Evolutionary conservation across 371 early-diverging fungal species (phyloP), one percentile per base, ranked within the genome.

Genomic region (Mortierella sp.): DNA sequence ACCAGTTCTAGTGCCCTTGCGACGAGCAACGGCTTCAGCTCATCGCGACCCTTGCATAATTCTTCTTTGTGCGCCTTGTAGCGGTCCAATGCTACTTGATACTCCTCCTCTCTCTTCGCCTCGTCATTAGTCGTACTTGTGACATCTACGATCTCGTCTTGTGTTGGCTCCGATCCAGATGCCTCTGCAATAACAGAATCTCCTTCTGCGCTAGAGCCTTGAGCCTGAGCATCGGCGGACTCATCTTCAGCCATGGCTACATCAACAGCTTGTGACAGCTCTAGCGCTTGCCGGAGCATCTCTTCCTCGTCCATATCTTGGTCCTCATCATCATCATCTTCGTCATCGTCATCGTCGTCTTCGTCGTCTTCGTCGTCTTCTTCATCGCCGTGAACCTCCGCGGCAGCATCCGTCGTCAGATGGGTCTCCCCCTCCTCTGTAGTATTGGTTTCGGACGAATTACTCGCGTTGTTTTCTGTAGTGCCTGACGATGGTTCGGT

Each of bases 1-100:
- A 91, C 70, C 24, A 96, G 64, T 11, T 82, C 82, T 15, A 95
- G 71, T 1, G 85, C 69, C 4, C 87, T 66, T 1, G 76, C 60
- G 5, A 88, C 83, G 28, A 90, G 71, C 15, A 81, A 78, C 5
- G 71, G 80, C 27, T 81, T 82, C 37, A 93, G 60, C 15, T 79
- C 80, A 3, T 80, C 78, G 8, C 94, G 88, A 26, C 81, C 60
- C 31, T 68, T 63, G 19, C 85, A 64, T 8, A 75, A 62, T 27
- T 83, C 84, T 57, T 84, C 79, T 32, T 78, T 78, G 39, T 85
- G 82, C 0, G 70, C 76, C 43, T 75, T 69, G 39, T 68, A 79
- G 0, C 50, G 54, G 23, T 56, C 82, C 30, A 79, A 51, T 17
- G 64, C 64, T 3, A 57, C 76, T 47, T 73, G 66, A 34, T 69